phyloP scores from a whole-genome alignment of 225 moss, liverwort and hornwort species.

The Sphagnum contortum region DNA sequence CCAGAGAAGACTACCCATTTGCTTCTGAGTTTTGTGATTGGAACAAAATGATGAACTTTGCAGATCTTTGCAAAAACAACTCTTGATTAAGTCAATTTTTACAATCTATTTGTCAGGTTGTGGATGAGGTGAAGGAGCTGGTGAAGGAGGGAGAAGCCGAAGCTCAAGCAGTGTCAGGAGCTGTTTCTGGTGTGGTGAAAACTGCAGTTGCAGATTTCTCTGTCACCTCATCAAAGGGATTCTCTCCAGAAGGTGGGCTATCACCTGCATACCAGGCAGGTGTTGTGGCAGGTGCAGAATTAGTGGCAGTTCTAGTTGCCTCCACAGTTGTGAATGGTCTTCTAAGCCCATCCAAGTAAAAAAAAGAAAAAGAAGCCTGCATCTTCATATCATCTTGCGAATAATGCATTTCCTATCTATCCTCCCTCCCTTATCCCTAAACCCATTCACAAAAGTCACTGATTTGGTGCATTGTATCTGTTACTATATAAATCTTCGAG shows the following conservation, averaged over 20 bases:
- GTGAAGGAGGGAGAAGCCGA: conserved; percentile 55
- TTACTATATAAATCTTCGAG: too few relatives aligned
- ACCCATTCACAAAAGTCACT: too few relatives aligned
- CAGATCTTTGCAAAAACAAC: neutral
- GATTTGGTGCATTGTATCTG: too few relatives aligned
- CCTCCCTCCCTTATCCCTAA: too few relatives aligned
- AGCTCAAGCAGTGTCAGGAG: conserved; percentile 26
- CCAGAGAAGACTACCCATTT: too few relatives aligned
- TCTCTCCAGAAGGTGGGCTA: conserved; percentile 17
- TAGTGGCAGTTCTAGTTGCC: conserved; percentile 75
- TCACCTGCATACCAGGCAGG: conserved; percentile 75
- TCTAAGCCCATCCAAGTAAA: conserved; percentile 70
- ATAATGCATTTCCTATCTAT: too few relatives aligned
- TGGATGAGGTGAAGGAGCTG: conserved; percentile 61
- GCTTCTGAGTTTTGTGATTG: too few relatives aligned
- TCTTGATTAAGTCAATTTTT: neutral
- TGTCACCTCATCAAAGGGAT: conserved; percentile 18
- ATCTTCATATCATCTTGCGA: too few relatives aligned
- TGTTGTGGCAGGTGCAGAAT: conserved; percentile 63
- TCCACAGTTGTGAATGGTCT: conserved; percentile 70
- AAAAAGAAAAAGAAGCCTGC: neutral
- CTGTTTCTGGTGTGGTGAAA: conserved; percentile 27
- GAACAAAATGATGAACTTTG: neutral
- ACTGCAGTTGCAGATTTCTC: conserved; percentile 26
- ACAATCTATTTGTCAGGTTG: conserved; percentile 26